Percentiles rank a stretch among this genome's conserved stretches.
Evolutionary conservation across 148 eudicot genomes (phyloP).

Genomic region (Fagopyrum esculentum): DNA sequence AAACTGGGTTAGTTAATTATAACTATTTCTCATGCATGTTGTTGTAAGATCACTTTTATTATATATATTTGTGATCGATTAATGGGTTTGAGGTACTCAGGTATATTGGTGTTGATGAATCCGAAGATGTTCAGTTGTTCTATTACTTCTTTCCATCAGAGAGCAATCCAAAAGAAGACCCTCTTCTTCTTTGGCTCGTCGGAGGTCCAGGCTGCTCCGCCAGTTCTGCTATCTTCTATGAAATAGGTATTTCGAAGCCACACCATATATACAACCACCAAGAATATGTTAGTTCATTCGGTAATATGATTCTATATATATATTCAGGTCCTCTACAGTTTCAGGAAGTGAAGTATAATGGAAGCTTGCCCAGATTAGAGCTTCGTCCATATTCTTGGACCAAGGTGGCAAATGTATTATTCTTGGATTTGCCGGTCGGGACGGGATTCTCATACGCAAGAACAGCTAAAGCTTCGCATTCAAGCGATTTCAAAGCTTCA

Average conservation of each 20-base stretch:
- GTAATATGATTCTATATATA: neutral
- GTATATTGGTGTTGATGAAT: conserved; percentile 32
- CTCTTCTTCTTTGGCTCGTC: conserved; percentile 36
- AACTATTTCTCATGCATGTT: neutral
- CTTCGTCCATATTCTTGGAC: conserved; percentile 46
- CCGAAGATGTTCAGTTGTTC: conserved; percentile 31
- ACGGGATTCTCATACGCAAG: conserved; percentile 46
- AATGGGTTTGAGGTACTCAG: conserved; percentile 33
- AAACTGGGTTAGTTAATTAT: conserved; percentile 31
- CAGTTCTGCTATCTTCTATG: conserved; percentile 27
- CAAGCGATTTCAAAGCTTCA: conserved; percentile 25
- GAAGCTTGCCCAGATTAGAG: conserved; percentile 28
- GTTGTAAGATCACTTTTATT: neutral
- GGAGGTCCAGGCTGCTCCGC: conserved; percentile 55
- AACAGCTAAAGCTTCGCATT: conserved; percentile 28
- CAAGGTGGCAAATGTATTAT: conserved; percentile 38
- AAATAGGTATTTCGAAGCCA: conserved; percentile 20
- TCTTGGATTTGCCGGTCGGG: conserved; percentile 40
- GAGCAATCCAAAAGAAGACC: conserved; percentile 31
- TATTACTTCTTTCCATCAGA: conserved; percentile 16
- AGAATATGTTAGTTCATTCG: neutral
- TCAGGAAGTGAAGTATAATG: conserved; percentile 21
- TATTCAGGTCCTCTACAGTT: conserved; percentile 41
- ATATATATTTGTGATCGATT: neutral
- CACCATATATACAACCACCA: neutral